These are phyloP conservation scores for Heteromeles arbutifolia DNA, from an alignment of 306 rosid species.

Conservation along the genomic window DNA sequence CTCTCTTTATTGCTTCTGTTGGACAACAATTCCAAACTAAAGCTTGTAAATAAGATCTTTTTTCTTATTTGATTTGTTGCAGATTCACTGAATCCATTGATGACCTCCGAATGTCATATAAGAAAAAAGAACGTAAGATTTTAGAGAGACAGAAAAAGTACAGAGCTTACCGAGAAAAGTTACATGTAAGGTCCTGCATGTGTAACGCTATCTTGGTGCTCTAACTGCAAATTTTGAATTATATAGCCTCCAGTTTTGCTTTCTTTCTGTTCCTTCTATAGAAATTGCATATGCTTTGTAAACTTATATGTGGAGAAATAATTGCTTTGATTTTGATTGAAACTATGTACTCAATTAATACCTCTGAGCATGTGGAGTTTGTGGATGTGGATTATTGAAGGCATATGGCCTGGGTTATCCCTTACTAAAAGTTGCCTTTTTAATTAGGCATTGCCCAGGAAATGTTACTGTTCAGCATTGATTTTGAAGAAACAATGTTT, in stretches of 20 bases:
- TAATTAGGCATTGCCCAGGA: neutral
- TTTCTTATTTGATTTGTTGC: conserved; percentile 7
- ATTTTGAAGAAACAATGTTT: neutral
- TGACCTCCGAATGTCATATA: conserved; percentile 60
- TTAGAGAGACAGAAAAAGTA: conserved; percentile 46
- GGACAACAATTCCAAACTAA: conserved; percentile 11
- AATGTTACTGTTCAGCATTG: neutral
- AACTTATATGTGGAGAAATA: neutral
- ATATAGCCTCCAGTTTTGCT: neutral
- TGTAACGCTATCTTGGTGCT: neutral
- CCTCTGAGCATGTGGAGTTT: neutral
- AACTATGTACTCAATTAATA: neutral
- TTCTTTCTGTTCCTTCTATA: neutral
- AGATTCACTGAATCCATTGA: conserved; percentile 77
- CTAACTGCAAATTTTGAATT: neutral
- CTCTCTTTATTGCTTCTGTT: conserved; percentile 5
- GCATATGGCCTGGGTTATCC: neutral
- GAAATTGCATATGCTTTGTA: neutral
- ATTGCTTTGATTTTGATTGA: neutral
- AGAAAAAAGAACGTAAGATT: conserved; percentile 62
- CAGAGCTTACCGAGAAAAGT: conserved; percentile 51
- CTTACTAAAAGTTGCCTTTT: neutral
- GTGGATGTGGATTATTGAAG: neutral
- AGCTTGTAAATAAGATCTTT: neutral
- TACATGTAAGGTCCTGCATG: conserved; percentile 29